phyloP scores from a whole-genome alignment of 1,284 basidiomycete species.

The Termitomyces sp. region DNA sequence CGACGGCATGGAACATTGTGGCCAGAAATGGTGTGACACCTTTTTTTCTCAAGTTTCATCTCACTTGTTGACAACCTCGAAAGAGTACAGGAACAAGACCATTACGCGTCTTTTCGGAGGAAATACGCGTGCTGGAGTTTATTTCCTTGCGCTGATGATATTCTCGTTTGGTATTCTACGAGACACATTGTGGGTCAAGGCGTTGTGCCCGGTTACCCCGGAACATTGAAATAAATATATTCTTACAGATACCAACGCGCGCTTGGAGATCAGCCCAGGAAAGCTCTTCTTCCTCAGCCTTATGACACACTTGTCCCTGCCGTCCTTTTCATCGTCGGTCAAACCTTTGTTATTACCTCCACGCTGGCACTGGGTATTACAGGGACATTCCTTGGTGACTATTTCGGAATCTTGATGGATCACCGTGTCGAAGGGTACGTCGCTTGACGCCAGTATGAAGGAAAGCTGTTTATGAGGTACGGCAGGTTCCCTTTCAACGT shows the following conservation, averaged over 20 bases:
- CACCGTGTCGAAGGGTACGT: slow-evolving; percentile 65
- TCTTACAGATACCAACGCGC: slow-evolving; percentile 64
- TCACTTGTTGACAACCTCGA: slow-evolving; percentile 2
- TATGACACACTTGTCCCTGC: slow-evolving; percentile 60
- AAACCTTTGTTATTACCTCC: slow-evolving; percentile 80
- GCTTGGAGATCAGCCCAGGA: slow-evolving; percentile 65
- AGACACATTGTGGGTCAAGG: slow-evolving; percentile 70
- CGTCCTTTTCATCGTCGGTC: slow-evolving; percentile 65
- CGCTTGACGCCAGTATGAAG: background rate
- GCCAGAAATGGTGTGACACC: slow-evolving; percentile 77
- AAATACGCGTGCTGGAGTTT: slow-evolving; percentile 75
- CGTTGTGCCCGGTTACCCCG: background rate
- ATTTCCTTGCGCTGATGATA: slow-evolving; percentile 87
- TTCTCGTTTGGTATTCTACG: slow-evolving; percentile 83
- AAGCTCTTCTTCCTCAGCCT: slow-evolving; percentile 53
- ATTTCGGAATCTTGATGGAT: slow-evolving; percentile 98
- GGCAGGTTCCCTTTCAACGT: slow-evolving; percentile 90
- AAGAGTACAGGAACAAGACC: slow-evolving; percentile 86
- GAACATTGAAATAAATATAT: background rate
- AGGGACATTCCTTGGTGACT: slow-evolving; percentile 94
- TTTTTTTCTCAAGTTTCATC: slow-evolving; percentile 13
- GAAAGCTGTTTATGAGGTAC: background rate
- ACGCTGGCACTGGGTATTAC: slow-evolving; percentile 92
- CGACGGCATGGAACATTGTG: slow-evolving; percentile 92
- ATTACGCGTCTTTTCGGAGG: slow-evolving; percentile 80